phyloP scores from a whole-genome alignment of 805 yeast genomes.

The Candida parachauliodes region DNA sequence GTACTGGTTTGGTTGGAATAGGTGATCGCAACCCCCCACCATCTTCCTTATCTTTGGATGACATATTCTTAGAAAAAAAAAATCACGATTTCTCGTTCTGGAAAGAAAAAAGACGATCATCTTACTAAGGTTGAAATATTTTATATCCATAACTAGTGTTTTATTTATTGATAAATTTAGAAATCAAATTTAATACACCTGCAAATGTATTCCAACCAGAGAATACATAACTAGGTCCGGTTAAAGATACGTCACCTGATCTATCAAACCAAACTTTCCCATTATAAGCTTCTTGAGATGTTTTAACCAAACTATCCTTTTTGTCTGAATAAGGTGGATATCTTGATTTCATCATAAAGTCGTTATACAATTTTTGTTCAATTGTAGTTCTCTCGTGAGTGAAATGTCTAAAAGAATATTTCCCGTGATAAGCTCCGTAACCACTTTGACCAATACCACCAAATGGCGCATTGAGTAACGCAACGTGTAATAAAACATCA shows the following conservation, averaged over 20 bases:
- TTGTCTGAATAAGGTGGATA: conserved; percentile 55
- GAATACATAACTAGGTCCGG: conserved; percentile 34
- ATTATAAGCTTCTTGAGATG: conserved; percentile 24
- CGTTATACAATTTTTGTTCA: conserved; percentile 63
- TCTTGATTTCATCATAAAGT: conserved; percentile 54
- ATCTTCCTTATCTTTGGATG: not conserved
- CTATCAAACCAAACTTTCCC: conserved; percentile 40
- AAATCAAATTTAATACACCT: conserved; percentile 27
- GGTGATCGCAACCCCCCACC: conserved; percentile 10
- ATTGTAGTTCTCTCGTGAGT: conserved; percentile 70
- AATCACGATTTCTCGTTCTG: too few relatives aligned
- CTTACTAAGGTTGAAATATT: too few relatives aligned
- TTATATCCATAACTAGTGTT: too few relatives aligned
- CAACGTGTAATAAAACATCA: conserved; percentile 72
- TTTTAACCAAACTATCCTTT: conserved; percentile 29
- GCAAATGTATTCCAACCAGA: conserved; percentile 27
- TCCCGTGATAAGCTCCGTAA: conserved; percentile 78
- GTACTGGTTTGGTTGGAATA: conserved; percentile 1
- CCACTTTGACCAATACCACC: conserved; percentile 94
- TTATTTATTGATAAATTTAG: conserved; percentile 13
- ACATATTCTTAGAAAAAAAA: not conserved
- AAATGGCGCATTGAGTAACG: conserved; percentile 67
- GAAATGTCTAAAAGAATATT: conserved; percentile 47
- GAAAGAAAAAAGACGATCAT: not conserved
- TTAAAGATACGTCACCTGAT: conserved; percentile 29